Base-by-base conservation (phyloP, 169 alveolate genomes). In the Plasmodium blacklocki region DNA sequence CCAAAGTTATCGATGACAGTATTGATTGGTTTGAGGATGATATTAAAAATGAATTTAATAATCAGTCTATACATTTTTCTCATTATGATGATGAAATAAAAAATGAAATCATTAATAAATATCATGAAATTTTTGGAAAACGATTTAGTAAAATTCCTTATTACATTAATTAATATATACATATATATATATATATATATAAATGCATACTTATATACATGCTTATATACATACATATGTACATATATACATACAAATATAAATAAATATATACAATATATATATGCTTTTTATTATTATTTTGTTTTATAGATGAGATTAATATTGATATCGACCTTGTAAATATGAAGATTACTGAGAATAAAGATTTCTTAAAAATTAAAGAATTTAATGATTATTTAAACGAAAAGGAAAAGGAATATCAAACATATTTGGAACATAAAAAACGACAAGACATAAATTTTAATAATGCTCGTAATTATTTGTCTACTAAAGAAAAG, bases 1-100 rank as follows among this genome's bases (percentile, higher is more conserved):
- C 90, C 1, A 66, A 56, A 80, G 70, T 80, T 52, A 68, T 80
- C 39, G 90, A 80, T 49, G 90, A 80, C 11, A 80, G 90, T 23
- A 67, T 80, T 19, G 90, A 80, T 29, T 80, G 90, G 90, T 80
- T 80, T 56, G 90, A 80, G 45, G 83, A 80, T 19, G 90, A 80
- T 50, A 80, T 80, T 23, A 80, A 68, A 56, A 52, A 45, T 26
- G 72, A 49, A 26, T 68, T 80, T 26, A 43, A 52, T 8, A 80
- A 67, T 68, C 32, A 71, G 1, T 71, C 67, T 18, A 62, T 80
- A 3, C 72, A 80, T 32, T 80, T 67, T 15, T 80, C 83, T 14
- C 26, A 43, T 49, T 80, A 80, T 56, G 73, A 80, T 9, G 83
- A 80, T 32, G 83, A 80, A 19, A 54, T 68, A 52, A 80, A 80